Conservation (phyloP, 176 grass and related monocot species). For the Musa itinerans region DNA sequence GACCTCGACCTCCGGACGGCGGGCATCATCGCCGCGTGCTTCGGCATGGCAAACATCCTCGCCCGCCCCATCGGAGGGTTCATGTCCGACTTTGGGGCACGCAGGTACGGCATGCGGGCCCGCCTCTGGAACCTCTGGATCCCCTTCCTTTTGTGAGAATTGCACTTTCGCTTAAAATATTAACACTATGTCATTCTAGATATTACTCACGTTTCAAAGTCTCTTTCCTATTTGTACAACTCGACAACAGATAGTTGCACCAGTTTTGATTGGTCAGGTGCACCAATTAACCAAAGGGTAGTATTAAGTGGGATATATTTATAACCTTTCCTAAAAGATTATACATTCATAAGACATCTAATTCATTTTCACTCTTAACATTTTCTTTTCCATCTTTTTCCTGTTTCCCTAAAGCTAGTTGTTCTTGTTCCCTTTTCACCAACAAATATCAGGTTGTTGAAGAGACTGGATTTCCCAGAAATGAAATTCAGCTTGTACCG, state of each 20-base stretch:
- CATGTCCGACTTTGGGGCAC: constrained; percentile 42
- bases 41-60: constrained; percentile 77
- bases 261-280: neutral
- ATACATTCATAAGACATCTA: no score
- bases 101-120: constrained; percentile 50
- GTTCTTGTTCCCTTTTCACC: neutral
- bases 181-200: neutral
- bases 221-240: neutral
- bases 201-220: neutral
- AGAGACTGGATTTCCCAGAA: constrained; percentile 92
- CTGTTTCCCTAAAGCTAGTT: no score
- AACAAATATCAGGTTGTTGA: constrained; percentile 56
- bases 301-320: no score
- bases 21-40: constrained; percentile 66
- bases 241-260: neutral
- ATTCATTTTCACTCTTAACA: neutral
- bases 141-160: no score
- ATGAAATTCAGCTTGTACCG: constrained; percentile 94
- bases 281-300: neutral
- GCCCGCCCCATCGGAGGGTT: constrained; percentile 47
- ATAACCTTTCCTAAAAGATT: no score
- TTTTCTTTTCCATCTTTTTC: neutral
- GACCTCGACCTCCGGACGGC: constrained; percentile 56
- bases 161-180: no score
- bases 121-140: constrained; percentile 82